Evolutionary conservation across 805 yeast species (phyloP), one percentile per base, ranked within the genome.

Genomic region (Candida suzukii): DNA sequence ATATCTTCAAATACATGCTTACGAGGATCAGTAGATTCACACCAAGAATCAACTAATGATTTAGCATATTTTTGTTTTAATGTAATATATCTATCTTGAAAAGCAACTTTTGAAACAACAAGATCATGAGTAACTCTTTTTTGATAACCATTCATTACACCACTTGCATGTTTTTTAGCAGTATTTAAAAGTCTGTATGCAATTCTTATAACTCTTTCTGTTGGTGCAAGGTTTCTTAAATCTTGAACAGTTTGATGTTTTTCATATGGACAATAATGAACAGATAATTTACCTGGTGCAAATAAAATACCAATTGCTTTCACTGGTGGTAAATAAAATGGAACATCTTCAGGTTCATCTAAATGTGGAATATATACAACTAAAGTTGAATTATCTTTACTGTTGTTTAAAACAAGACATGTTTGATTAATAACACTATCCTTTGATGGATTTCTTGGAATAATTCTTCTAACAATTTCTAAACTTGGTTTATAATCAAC

Each of bases 1-100:
- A 91, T 75, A 58, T 91, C 98, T 66, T 91, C 98, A 64, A 90
- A 91, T 0, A 91, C 97, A 63, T 91, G 98, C 58, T 91, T 91
- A 51, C 82, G 76, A 3, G 97, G 97, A 61, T 91, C 97, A 2
- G 98, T 91, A 25, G 82, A 79, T 61, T 91, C 98, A n/a, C 73
- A 78, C 98, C 98, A 91, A 48, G 72, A 74, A 32, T 80, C 85
- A 12, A 88, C 88, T 38, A 91, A 64, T 16, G 65, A 61, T 22
- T 80, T 76, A 0, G 95, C 87, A 58, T 90, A 84, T 59, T 81
- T 84, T 58, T 83, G 85, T 61, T 91, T 91, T 53, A 91, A 68
- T 18, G 74, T 67, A 22, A 87, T 80, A 58, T 91, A 91, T 44
- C 84, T 65, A 54, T 86, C 82, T 58, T 91, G 97, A 52, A 91